Evolutionary conservation across 306 rosid genomes (phyloP).

Genomic region (Prunus dulcis): DNA sequence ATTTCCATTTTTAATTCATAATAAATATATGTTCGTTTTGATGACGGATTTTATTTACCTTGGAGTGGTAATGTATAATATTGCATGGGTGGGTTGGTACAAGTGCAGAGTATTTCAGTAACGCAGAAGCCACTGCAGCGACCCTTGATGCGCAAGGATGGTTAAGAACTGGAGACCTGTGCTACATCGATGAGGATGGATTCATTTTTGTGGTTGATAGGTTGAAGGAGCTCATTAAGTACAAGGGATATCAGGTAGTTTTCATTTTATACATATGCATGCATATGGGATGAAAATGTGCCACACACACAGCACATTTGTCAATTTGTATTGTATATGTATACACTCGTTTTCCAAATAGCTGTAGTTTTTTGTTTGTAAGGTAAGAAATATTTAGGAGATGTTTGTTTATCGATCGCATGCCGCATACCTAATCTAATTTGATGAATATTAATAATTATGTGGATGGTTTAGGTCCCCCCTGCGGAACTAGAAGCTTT

Average conservation of each 20-base stretch:
- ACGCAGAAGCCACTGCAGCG: slow-evolving; percentile 66
- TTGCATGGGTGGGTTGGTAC: not conserved
- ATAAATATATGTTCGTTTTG: too few species aligned
- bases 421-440: not conserved
- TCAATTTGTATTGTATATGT: not conserved
- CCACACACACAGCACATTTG: not conserved
- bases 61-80: too few species aligned
- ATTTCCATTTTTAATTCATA: too few species aligned
- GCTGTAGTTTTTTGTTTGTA: too few species aligned
- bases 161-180: slow-evolving; percentile 89
- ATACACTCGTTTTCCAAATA: not conserved
- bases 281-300: too few species aligned
- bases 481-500: slow-evolving; percentile 96
- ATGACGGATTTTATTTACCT: too few species aligned
- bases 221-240: slow-evolving; percentile 86
- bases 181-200: slow-evolving; percentile 82
- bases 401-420: too few species aligned
- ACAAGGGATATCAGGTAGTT: slow-evolving; percentile 89
- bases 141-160: slow-evolving; percentile 81
- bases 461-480: slow-evolving; percentile 48
- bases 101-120: slow-evolving; percentile 68
- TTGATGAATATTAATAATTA: not conserved
- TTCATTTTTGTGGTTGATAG: slow-evolving; percentile 83
- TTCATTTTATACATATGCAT: too few species aligned
- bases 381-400: too few species aligned